phyloP scores from a whole-genome alignment of 192 early-diverging fungal species.

The Coemansia biformis region DNA sequence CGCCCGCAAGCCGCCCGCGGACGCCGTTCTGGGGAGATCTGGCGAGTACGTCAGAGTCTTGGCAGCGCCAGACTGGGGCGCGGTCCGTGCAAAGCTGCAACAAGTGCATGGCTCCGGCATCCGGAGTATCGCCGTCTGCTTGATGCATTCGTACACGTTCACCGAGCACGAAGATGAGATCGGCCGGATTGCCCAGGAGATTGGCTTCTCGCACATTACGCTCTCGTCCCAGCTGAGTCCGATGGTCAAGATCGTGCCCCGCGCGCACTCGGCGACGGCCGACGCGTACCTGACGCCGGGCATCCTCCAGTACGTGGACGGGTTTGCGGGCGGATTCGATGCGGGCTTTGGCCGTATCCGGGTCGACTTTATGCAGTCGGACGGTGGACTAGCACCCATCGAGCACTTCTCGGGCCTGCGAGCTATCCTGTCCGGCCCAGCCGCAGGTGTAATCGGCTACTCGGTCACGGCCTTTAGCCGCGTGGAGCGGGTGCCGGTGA shows the following conservation, averaged over 20 bases:
- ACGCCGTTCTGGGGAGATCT: conserved; percentile 65
- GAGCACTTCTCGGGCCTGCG: conserved; percentile 77
- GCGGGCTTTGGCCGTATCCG: conserved; percentile 46
- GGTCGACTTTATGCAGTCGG: conserved; percentile 97
- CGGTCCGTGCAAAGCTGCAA: conserved; percentile 57
- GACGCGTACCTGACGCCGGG: conserved; percentile 95
- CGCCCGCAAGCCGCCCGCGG: background rate
- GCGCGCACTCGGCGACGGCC: conserved; percentile 81
- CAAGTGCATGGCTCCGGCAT: conserved; percentile 64
- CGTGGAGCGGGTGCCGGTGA: conserved; percentile 55
- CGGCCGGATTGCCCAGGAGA: conserved; percentile 56
- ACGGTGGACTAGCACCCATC: conserved; percentile 89
- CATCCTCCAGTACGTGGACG: conserved; percentile 78
- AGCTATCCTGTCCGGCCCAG: conserved; percentile 92
- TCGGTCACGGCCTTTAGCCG: conserved; percentile 52
- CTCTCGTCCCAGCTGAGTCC: conserved; percentile 77
- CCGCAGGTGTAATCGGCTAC: conserved; percentile 91
- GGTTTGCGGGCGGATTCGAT: conserved; percentile 88
- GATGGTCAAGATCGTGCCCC: conserved; percentile 92
- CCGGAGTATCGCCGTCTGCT: conserved; percentile 82
- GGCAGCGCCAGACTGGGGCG: conserved; percentile 54
- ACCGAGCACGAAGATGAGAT: conserved; percentile 74
- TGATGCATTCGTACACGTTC: conserved; percentile 95
- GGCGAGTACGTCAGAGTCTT: conserved; percentile 81
- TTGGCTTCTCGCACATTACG: conserved; percentile 86